Base-by-base conservation (phyloP, 2,329 filamentous ascomycete species). In the Teratosphaeria nubilosa region DNA sequence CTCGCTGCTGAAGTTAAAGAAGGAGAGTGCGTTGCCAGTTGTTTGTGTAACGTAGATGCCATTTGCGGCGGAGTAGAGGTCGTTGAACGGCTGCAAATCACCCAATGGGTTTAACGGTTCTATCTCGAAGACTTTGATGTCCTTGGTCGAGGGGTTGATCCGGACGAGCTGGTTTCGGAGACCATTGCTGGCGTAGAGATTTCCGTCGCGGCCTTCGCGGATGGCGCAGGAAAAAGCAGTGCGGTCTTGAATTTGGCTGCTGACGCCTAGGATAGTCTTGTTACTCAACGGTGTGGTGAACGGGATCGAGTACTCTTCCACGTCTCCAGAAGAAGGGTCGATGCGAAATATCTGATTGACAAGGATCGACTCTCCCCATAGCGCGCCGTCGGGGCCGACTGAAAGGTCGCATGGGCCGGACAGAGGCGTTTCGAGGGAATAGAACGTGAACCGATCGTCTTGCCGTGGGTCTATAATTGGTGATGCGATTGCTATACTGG, bases 101-200 rank as follows among this genome's bases (percentile, higher is more conserved):
- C 65, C 65, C 1, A 54, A 24, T 3, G 63, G 60, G 25, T 64
- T 64, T 6, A 60, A 54, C 4, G 64, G 64, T 13, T 61, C 59
- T 6, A 48, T 48, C n/a, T 63, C 59, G 22, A 66, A 63, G 48
- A 67, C 51, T 3, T 58, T 48, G 24, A 60, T 62, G 14, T 56
- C 30, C 16, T 56, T 55, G 45, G 58, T 60, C 2, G 25, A 41
- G 2, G 62, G 62, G 41, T 63, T 60, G 51, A 66, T 65, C 16
- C 58, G 58, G 6, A 64, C 61, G 16, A 68, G 61, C 31, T 68
- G 64, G 54, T 66, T 68, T 9, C 64, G 61, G 2, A 66, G 54
- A 30, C 65, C 64, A 41, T 65, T 65, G 31, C 50, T 53, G 6
- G 59, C 58, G 54, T 66, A 66, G 25, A 66, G 50, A 22, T 65